Percentiles rank a stretch among this genome's conserved stretches.
phyloP scores from a whole-genome alignment of 345 rosid species.

The Ceriops tagal region DNA sequence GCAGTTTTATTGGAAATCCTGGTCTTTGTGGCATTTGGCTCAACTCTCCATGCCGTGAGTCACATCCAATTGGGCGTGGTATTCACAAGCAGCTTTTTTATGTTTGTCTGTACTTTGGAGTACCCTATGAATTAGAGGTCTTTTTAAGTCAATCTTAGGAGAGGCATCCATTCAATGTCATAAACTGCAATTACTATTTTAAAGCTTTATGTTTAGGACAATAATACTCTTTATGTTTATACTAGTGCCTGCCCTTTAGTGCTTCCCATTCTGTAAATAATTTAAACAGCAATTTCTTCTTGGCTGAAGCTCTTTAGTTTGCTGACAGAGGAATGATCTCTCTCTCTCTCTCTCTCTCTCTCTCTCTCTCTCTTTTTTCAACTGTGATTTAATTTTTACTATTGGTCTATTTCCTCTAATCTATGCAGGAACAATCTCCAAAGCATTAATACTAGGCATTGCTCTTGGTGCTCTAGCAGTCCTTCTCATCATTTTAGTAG shows the following conservation, averaged over 20 bases:
- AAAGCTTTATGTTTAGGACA: background rate
- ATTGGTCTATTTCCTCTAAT: constrained; percentile 3
- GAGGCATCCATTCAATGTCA: background rate
- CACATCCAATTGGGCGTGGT: constrained; percentile 73
- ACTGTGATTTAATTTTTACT: background rate
- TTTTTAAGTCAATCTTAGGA: background rate
- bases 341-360: too few relatives aligned
- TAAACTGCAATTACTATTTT: background rate
- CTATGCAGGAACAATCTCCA: constrained; percentile 63
- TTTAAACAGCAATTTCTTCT: background rate
- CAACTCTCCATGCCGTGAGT: constrained; percentile 51
- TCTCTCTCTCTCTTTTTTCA: too few relatives aligned
- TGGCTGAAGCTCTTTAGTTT: background rate
- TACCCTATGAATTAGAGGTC: background rate
- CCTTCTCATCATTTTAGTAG: constrained; percentile 81
- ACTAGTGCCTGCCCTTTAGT: too few relatives aligned
- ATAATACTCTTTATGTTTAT: background rate
- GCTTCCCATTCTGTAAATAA: too few relatives aligned
- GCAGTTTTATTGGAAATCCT: constrained; percentile 81
- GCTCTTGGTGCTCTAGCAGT: constrained; percentile 82
- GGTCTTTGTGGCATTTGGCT: constrained; percentile 81
- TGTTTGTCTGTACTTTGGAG: background rate
- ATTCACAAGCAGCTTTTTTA: constrained; percentile 5
- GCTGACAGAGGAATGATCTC: background rate
- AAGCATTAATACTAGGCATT: constrained; percentile 88